These are phyloP conservation scores for Talaromyces piceae DNA, from an alignment of 2,329 filamentous ascomycete species.

Conservation along the genomic window DNA sequence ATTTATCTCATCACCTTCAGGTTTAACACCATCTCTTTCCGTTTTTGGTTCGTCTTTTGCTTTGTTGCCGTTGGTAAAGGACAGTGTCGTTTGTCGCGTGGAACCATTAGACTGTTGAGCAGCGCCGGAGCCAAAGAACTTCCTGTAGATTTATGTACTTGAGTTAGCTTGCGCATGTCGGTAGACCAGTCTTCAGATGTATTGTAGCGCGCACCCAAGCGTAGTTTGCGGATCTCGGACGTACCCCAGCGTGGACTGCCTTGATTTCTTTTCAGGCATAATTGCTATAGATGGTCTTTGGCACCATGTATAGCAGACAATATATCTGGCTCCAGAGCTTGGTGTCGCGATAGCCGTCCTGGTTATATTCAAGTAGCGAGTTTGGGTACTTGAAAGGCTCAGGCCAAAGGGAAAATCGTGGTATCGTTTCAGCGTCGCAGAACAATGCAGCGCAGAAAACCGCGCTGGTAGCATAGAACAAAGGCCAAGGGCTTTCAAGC, in stretches of 20 bases:
- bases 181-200: background rate
- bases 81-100: conserved; percentile 68
- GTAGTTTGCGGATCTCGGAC: conserved; percentile 67
- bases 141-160: conserved; percentile 46
- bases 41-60: conserved; percentile 24
- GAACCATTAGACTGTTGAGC: conserved; percentile 48
- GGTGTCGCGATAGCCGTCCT: background rate
- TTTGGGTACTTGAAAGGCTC: background rate
- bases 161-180: conserved; percentile 3
- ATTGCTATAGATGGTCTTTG: background rate
- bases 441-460: conserved; percentile 3
- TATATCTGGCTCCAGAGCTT: background rate
- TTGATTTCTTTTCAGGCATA: conserved; percentile 33
- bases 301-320: background rate
- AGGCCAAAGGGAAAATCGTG: background rate
- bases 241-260: conserved; percentile 84
- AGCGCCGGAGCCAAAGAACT: conserved; percentile 70
- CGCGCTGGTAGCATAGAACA: conserved; percentile 9
- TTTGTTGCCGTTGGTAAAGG: conserved; percentile 57
- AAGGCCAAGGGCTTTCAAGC: background rate
- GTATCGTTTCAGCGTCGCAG: background rate
- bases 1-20: conserved; percentile 12
- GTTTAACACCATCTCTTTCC: conserved; percentile 17
- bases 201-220: conserved; percentile 53
- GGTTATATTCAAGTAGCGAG: background rate